Evolutionary conservation across 495 filamentous ascomycete genomes (phyloP).

Genomic region (Penicillium herquei): DNA sequence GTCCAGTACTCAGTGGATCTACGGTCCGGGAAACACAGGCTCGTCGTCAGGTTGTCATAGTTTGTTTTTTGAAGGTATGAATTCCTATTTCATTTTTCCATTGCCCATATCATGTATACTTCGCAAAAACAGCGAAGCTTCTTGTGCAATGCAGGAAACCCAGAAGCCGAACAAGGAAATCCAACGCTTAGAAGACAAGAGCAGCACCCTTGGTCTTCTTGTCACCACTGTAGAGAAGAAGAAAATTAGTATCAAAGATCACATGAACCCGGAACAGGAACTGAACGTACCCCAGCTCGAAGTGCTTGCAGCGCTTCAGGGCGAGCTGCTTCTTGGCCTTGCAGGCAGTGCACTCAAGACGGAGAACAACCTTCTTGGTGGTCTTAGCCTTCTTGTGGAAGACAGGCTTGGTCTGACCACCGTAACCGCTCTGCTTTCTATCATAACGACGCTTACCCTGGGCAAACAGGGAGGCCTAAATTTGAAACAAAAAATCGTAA

Average conservation of each 20-base stretch:
- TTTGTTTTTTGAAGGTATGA: conserved; percentile 45
- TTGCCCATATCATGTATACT: conserved; percentile 48
- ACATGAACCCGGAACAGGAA: background rate
- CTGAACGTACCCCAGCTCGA: conserved; percentile 88
- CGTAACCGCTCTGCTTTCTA: conserved; percentile 98
- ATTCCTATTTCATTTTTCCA: conserved; percentile 52
- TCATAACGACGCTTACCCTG: conserved; percentile 99
- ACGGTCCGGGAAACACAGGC: conserved; percentile 13
- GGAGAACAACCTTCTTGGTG: conserved; percentile 98
- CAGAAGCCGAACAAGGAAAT: conserved; percentile 51
- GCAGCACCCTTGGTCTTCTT: conserved; percentile 99
- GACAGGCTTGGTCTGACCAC: conserved; percentile 99
- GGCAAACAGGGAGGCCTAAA: conserved; percentile 83
- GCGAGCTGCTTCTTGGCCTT: conserved; percentile 98
- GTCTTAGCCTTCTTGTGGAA: conserved; percentile 99
- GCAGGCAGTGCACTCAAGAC: conserved; percentile 93
- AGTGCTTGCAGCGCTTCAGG: conserved; percentile 99
- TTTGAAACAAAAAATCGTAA: conserved; percentile 9
- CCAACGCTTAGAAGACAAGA: conserved; percentile 83
- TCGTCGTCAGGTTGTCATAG: conserved; percentile 45
- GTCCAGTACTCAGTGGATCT: background rate
- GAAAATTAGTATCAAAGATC: conserved; percentile 21
- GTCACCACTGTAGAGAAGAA: conserved; percentile 74
- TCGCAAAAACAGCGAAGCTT: conserved; percentile 35
- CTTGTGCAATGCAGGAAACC: conserved; percentile 47